Base-by-base conservation (phyloP, 495 filamentous ascomycete genomes). In the Neurospora sp. region DNA sequence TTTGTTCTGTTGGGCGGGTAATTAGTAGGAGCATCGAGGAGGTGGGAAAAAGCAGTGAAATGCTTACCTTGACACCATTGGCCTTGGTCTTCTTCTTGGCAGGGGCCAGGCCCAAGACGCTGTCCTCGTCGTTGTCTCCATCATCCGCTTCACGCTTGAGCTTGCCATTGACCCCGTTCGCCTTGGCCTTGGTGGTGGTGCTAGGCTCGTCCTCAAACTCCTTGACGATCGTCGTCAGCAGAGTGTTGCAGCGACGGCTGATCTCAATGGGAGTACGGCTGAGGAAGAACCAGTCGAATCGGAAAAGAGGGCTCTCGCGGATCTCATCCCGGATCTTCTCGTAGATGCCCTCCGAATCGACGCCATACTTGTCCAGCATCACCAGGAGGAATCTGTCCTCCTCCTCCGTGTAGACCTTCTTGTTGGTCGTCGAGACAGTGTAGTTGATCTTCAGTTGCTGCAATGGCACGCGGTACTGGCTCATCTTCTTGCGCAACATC, bases 241-340 rank as follows among this genome's bases (percentile, higher is more conserved):
- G 87, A 3, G 96, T 99, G 59, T 93, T 95, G 83, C 96, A 98
- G 44, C 96, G 87, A 73, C 96, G 90, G 72, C 92, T 89, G 75
- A 99, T 92, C 82, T 99, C 96, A 35, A 93, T 88, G 3, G 96
- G 94, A 3, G 96, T 99, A 16, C 96, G 88, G 77, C 92, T 95
- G 38, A 99, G 86, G 85, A 98, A 97, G 84, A 98, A 99, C 96
- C 96, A 99, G 76, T 99, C 96, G 74, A 99, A 99, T 38, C 96
- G 89, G 87, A 99, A 99, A 20, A 98, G 83, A 10, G 96, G 94
- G 69, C 91, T 94, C 75, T 99, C 96, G 10, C 96, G 90, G 74
- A 99, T 97, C 77, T 95, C 93, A 72, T 96, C 93, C 18, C 94
- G 89, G 75, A 97, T 95, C 78, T 88, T 89, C 74, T 97, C 93